phyloP scores from a whole-genome alignment of 495 filamentous ascomycete species.

The Staphylotrichum longicolle region DNA sequence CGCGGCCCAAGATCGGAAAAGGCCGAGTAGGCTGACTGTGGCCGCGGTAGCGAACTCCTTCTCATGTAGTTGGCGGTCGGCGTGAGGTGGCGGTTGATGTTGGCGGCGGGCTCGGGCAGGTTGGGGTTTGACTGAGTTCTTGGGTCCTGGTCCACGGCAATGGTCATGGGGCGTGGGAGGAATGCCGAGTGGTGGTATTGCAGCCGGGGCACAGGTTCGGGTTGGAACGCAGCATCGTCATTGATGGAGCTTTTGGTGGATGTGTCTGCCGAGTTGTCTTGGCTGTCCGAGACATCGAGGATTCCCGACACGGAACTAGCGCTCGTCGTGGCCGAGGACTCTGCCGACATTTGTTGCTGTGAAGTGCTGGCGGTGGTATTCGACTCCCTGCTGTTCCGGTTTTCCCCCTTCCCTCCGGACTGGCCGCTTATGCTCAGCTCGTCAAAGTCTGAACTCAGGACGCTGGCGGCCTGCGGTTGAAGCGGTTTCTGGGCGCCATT shows the following conservation, averaged over 20 bases:
- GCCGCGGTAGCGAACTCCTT: slow-evolving; percentile 59
- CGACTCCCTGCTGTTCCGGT: slow-evolving; percentile 50
- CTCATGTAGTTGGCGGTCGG: slow-evolving; percentile 49
- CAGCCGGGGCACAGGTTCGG: slow-evolving; percentile 49
- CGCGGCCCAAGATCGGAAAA: slow-evolving; percentile 62
- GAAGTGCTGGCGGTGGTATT: slow-evolving; percentile 46
- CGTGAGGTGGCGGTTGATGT: slow-evolving; percentile 57
- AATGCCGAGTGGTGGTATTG: slow-evolving; percentile 55
- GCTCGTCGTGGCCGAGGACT: slow-evolving; percentile 49
- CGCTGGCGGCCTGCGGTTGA: slow-evolving; percentile 15
- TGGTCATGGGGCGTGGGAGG: slow-evolving; percentile 42
- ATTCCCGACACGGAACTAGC: slow-evolving; percentile 50
- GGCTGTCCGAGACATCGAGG: slow-evolving; percentile 43
- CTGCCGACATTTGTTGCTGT: slow-evolving; percentile 43
- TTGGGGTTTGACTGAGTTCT: slow-evolving; percentile 49
- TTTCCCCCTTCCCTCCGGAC: slow-evolving; percentile 34
- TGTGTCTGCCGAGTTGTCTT: slow-evolving; percentile 37
- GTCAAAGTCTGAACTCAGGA: slow-evolving; percentile 32
- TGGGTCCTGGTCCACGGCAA: slow-evolving; percentile 36
- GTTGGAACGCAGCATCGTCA: slow-evolving; percentile 35
- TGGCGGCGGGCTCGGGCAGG: slow-evolving; percentile 38
- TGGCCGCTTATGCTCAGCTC: slow-evolving; percentile 35
- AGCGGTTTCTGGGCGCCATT: slow-evolving; percentile 19
- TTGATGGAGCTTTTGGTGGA: slow-evolving; percentile 45
- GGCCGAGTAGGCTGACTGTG: slow-evolving; percentile 68